phyloP scores from a whole-genome alignment of 2,329 filamentous ascomycete species.

The Fusarium anguioides region DNA sequence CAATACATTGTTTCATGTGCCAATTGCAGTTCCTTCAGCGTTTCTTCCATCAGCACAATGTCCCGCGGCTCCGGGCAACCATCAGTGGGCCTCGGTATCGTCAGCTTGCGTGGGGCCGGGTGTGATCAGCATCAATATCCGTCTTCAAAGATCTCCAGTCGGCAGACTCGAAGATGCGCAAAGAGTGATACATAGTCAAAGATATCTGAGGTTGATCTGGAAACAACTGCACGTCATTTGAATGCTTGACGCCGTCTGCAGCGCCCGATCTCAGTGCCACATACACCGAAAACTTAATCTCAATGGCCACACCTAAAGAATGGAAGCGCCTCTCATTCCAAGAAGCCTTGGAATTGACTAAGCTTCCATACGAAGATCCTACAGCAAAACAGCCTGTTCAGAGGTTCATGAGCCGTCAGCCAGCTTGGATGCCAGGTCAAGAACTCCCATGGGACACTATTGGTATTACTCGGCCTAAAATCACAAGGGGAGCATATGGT shows the following conservation, averaged over 20 bases:
- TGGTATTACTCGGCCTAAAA: constrained; percentile 22
- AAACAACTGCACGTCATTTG: too few relatives aligned
- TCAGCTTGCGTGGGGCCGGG: constrained; percentile 2
- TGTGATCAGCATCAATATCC: neutral
- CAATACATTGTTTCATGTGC: neutral
- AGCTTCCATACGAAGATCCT: constrained; percentile 33
- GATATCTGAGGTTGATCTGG: too few relatives aligned
- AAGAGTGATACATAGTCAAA: neutral
- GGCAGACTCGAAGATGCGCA: neutral
- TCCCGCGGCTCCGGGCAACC: neutral
- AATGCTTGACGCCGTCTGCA: neutral
- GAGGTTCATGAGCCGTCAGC: constrained; percentile 48
- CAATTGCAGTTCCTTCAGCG: neutral
- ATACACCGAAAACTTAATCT: neutral
- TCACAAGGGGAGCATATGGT: constrained; percentile 49
- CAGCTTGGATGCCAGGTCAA: constrained; percentile 49
- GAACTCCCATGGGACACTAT: constrained; percentile 47
- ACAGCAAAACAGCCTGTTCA: constrained; percentile 16
- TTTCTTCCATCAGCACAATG: neutral
- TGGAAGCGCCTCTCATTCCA: constrained; percentile 46
- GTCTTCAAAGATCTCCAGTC: neutral
- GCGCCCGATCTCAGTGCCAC: neutral
- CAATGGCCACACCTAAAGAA: constrained; percentile 24
- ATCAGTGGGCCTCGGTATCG: constrained; percentile 31
- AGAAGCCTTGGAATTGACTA: constrained; percentile 46